These are phyloP conservation scores for Diaporthe sp. DNA, from an alignment of 2,329 filamentous ascomycete genomes.

Conservation along the genomic window DNA sequence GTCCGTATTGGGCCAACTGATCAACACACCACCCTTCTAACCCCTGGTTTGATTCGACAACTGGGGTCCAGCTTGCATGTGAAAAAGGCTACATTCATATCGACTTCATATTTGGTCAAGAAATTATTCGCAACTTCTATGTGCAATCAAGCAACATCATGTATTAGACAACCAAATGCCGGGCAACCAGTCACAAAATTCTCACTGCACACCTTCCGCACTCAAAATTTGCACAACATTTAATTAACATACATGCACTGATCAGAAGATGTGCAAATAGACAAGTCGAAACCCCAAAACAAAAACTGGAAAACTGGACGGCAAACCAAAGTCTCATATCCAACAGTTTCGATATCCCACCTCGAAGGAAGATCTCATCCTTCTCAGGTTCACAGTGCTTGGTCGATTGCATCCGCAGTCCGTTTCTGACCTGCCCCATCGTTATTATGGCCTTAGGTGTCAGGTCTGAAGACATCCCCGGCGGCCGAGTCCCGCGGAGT, in stretches of 20 bases:
- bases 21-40: background rate
- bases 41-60: background rate
- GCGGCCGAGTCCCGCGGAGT: background rate
- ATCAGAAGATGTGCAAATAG: too few species aligned
- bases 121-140: too few species aligned
- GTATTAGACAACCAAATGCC: background rate
- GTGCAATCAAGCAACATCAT: background rate
- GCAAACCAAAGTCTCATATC: background rate
- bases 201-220: background rate
- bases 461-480: background rate
- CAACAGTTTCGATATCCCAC: background rate
- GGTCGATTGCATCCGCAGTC: background rate
- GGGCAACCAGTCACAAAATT: background rate
- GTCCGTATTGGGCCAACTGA: conserved; percentile 9
- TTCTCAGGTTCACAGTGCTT: background rate
- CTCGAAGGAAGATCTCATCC: background rate
- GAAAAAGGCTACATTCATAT: background rate
- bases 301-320: background rate
- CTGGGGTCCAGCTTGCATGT: background rate
- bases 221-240: background rate
- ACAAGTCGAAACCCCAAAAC: background rate
- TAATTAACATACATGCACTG: too few species aligned
- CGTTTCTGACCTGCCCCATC: too few species aligned
- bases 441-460: too few species aligned
- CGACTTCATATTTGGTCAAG: background rate